Evolutionary conservation across 495 filamentous ascomycete genomes (phyloP).

Genomic region (Penicillium diatomitis): DNA sequence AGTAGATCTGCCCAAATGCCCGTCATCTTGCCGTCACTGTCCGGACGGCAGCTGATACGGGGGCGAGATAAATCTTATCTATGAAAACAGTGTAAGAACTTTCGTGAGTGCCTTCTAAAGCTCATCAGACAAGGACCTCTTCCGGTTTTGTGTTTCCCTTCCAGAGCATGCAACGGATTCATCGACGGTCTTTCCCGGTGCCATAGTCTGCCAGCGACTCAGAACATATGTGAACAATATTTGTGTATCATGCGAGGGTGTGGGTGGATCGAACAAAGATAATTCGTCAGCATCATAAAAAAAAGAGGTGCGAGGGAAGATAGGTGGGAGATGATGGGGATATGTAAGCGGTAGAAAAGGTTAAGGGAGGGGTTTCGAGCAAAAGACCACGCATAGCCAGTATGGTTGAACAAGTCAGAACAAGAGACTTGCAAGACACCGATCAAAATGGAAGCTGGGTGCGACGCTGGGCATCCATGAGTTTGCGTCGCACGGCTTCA

Average conservation of each 20-base stretch:
- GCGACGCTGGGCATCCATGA: conserved; percentile 37
- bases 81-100: background rate
- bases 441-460: conserved; percentile 31
- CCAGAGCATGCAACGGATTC: background rate
- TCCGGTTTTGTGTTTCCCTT: background rate
- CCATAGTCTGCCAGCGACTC: conserved; percentile 21
- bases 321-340: too few relatives aligned
- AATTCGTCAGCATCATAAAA: too few relatives aligned
- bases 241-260: conserved; percentile 22
- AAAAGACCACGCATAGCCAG: too few relatives aligned
- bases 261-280: conserved; percentile 5
- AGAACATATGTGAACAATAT: conserved; percentile 11
- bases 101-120: too few relatives aligned
- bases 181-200: conserved; percentile 3
- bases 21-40: too few relatives aligned
- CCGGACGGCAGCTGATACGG: too few relatives aligned
- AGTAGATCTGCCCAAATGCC: too few relatives aligned
- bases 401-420: background rate
- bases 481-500: conserved; percentile 39
- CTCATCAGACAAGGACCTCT: background rate
- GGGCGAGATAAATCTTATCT: conserved; percentile 1
- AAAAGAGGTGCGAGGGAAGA: too few relatives aligned
- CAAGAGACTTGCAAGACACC: background rate
- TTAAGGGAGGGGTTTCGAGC: background rate
- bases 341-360: conserved; percentile 15